Percentiles rank a stretch among this genome's conserved stretches.
phyloP scores from a whole-genome alignment of 257 asterid genomes.

The Nicotiana knightiana region DNA sequence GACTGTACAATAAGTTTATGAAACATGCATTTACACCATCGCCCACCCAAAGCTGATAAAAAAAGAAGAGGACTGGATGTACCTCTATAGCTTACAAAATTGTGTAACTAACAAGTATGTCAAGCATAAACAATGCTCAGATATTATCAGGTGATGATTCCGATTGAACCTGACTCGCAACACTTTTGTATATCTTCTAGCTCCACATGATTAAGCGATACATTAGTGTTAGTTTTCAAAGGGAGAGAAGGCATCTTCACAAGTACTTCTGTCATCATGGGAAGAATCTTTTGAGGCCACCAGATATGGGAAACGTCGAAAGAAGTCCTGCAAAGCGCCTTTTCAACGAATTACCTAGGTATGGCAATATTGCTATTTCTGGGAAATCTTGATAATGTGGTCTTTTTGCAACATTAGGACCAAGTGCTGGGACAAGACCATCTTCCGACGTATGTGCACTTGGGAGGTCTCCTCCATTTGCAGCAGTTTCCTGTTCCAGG shows the following conservation, averaged over 20 bases:
- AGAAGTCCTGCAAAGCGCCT: conserved; percentile 8
- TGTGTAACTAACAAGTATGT: background rate
- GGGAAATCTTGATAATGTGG: conserved; percentile 6
- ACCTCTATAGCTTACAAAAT: background rate
- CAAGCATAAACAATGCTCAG: background rate
- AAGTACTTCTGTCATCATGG: background rate
- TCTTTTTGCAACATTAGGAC: conserved; percentile 5
- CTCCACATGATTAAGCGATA: background rate
- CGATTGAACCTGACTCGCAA: background rate
- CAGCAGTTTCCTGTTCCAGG: background rate
- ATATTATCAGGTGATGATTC: background rate
- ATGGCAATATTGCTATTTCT: conserved; percentile 6
- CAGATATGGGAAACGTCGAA: conserved; percentile 1
- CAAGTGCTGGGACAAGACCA: background rate
- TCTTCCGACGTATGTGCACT: background rate
- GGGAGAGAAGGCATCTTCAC: background rate
- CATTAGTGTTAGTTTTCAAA: background rate
- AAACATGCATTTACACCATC: background rate
- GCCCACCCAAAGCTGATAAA: background rate
- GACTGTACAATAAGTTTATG: background rate
- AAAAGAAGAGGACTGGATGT: background rate
- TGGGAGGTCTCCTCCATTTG: background rate
- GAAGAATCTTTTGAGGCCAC: conserved; percentile 7
- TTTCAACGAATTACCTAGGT: conserved; percentile 7
- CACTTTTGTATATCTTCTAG: background rate